phyloP scores from a whole-genome alignment of 331 rosid species.

The Rosa hybrid region DNA sequence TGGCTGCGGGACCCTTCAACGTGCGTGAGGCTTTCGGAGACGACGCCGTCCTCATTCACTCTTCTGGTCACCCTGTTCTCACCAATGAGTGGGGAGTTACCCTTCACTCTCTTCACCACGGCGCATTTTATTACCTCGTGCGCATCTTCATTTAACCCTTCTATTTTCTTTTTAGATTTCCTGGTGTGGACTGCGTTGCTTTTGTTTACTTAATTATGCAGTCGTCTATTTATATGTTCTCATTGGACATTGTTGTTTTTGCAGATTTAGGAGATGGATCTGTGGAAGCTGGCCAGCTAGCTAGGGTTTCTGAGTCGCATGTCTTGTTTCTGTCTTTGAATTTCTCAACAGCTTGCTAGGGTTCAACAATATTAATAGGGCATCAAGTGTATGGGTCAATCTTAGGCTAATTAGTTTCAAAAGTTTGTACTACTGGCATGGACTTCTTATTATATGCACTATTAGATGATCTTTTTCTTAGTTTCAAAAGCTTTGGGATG shows the following conservation, averaged over 20 bases:
- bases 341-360: slow-evolving; percentile 9
- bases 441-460: background rate
- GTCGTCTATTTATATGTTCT: background rate
- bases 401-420: background rate
- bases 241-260: slow-evolving; percentile 20
- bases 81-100: slow-evolving; percentile 92
- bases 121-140: slow-evolving; percentile 79
- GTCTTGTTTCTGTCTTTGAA: slow-evolving; percentile 4
- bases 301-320: slow-evolving; percentile 14
- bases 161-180: background rate
- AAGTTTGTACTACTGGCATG: background rate
- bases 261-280: slow-evolving; percentile 59
- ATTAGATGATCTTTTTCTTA: background rate
- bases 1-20: slow-evolving; percentile 66
- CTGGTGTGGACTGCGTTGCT: background rate
- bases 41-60: slow-evolving; percentile 71
- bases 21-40: slow-evolving; percentile 88
- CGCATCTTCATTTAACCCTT: background rate
- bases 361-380: background rate
- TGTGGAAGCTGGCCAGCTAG: slow-evolving; percentile 21
- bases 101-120: slow-evolving; percentile 81
- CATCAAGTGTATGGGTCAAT: background rate
- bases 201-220: background rate
- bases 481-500: background rate
- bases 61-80: slow-evolving; percentile 81